A percentile compares a stretch with the other conserved stretches of the same genome.
Evolutionary conservation across 768 basidiomycete genomes (phyloP).

Genomic region (Strobilomyces dryophilus): DNA sequence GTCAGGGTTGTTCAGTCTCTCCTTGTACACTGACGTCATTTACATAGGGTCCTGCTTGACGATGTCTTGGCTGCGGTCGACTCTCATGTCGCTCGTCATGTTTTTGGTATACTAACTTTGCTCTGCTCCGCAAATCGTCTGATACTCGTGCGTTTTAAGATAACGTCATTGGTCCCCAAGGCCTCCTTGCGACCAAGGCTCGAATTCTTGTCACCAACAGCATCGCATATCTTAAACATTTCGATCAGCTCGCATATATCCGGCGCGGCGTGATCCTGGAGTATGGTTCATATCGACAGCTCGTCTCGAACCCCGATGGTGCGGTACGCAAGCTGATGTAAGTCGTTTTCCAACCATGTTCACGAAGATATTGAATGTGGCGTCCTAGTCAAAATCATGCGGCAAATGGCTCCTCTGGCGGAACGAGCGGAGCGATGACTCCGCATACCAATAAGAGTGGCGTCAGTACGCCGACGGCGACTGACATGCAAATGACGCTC

Average conservation of each 20-base stretch:
- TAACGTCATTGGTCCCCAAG: conserved; percentile 81
- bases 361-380: neutral
- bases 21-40: neutral
- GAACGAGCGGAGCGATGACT: conserved; percentile 44
- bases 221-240: conserved; percentile 75
- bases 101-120: conserved; percentile 52
- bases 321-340: conserved; percentile 76
- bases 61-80: conserved; percentile 85
- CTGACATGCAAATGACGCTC: conserved; percentile 15
- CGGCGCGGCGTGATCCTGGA: conserved; percentile 83
- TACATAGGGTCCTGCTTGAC: conserved; percentile 67
- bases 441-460: conserved; percentile 35
- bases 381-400: conserved; percentile 44
- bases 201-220: conserved; percentile 85
- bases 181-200: conserved; percentile 78
- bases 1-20: conserved; percentile 20
- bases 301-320: conserved; percentile 56
- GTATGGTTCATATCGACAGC: conserved; percentile 56
- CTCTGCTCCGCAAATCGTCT: neutral
- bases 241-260: conserved; percentile 71
- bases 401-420: conserved; percentile 35
- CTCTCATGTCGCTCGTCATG: conserved; percentile 82
- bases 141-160: conserved; percentile 39
- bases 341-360: conserved; percentile 20
- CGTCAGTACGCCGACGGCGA: conserved; percentile 16